Percentiles rank a stretch among this genome's conserved stretches.
Conservation (phyloP, 768 basidiomycete genomes). For the Phylloporus arenicola region DNA sequence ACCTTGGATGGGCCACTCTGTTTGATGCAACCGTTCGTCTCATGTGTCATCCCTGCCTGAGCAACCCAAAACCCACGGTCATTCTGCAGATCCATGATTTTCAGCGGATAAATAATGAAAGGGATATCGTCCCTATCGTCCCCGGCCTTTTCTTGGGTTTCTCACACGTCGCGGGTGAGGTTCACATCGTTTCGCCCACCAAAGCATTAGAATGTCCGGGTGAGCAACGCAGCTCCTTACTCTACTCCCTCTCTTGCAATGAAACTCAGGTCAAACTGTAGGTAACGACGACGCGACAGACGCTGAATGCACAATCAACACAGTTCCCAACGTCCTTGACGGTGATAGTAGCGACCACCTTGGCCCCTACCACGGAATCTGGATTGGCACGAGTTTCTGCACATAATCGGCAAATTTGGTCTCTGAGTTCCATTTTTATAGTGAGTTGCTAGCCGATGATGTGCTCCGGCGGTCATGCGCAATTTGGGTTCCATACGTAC, state of each 20-base stretch:
- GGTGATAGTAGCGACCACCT: constrained; percentile 52
- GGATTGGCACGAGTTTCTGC: constrained; percentile 45
- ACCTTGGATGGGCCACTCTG: constrained; percentile 23
- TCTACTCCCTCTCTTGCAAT: not conserved
- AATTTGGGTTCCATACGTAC: not conserved
- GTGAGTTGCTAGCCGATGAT: not conserved
- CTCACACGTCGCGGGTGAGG: constrained; percentile 35
- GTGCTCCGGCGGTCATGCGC: not conserved
- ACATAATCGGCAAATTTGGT: too few species aligned
- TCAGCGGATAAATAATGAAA: constrained; percentile 27
- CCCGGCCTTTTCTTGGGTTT: constrained; percentile 49
- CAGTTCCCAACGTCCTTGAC: constrained; percentile 49
- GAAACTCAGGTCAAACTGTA: constrained; percentile 9
- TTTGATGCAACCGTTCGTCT: constrained; percentile 23
- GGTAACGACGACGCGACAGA: constrained; percentile 54
- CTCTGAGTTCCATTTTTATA: constrained; percentile 8
- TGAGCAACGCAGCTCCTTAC: constrained; percentile 3
- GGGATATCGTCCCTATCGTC: constrained; percentile 52
- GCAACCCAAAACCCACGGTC: too few species aligned
- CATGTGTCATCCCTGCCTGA: not conserved
- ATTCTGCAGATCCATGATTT: constrained; percentile 19
- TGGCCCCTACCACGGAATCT: constrained; percentile 52
- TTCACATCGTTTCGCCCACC: constrained; percentile 37
- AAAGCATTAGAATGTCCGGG: constrained; percentile 40
- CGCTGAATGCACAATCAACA: constrained; percentile 45